These are phyloP conservation scores for Ormosia semicastrata DNA, from an alignment of 306 rosid species.

Conservation along the genomic window DNA sequence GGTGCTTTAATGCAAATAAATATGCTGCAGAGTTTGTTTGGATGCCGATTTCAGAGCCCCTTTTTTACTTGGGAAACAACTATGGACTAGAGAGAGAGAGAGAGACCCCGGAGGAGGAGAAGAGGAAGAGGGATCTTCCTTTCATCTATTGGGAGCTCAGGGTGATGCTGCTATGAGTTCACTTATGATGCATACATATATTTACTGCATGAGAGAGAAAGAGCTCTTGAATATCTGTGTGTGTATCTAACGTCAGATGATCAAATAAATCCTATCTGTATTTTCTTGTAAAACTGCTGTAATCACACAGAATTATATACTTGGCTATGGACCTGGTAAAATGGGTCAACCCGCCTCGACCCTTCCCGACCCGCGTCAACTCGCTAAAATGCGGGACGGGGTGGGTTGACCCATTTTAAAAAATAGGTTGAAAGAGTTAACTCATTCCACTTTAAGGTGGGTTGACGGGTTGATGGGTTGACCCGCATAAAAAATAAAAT, in stretches of 20 bases:
- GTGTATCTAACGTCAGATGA: constrained; percentile 23
- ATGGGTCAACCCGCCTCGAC: too few species aligned
- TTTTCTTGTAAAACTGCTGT: neutral
- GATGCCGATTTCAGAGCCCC: constrained; percentile 33
- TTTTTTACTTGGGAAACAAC: constrained; percentile 51
- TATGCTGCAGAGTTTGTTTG: constrained; percentile 39
- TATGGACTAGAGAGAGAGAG: constrained; percentile 36
- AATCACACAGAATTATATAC: neutral
- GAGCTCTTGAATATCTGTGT: constrained; percentile 19
- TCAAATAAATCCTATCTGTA: constrained; percentile 13
- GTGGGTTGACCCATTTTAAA: too few species aligned
- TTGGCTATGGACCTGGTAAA: too few species aligned
- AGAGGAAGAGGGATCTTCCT: neutral
- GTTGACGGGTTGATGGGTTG: too few species aligned
- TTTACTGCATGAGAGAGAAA: neutral
- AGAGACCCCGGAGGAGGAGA: neutral
- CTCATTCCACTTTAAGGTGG: too few species aligned
- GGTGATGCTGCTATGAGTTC: constrained; percentile 19
- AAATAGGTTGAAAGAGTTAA: too few species aligned
- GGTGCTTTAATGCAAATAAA: constrained; percentile 48
- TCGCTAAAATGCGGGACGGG: too few species aligned
- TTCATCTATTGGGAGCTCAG: constrained; percentile 22
- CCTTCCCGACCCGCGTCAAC: too few species aligned
- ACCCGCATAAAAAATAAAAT: too few species aligned
- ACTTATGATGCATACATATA: constrained; percentile 3